Conservation (phyloP, 1,284 basidiomycete genomes). For the Microstroma glucosiphilum region DNA sequence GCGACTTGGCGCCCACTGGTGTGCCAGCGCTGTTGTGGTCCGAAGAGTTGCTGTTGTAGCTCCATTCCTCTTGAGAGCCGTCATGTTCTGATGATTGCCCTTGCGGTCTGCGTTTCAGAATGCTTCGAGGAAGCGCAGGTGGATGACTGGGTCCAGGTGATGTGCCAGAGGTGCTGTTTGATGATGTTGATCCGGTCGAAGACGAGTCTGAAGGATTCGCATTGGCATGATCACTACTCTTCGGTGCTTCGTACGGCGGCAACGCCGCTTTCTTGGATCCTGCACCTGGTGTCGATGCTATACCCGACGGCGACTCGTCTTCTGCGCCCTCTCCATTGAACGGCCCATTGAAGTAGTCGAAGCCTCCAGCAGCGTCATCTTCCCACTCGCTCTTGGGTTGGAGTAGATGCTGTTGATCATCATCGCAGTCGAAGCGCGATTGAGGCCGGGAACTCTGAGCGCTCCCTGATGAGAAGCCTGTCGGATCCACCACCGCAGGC, state of each 20-base stretch:
- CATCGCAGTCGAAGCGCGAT: constrained; percentile 6
- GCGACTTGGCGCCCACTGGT: no score
- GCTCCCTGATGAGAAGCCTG: constrained; percentile 26
- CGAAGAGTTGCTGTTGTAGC: no score
- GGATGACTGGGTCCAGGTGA: not conserved
- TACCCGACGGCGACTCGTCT: not conserved
- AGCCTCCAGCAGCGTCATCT: constrained; percentile 58
- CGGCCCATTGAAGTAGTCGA: constrained; percentile 62
- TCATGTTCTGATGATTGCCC: no score
- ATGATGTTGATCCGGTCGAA: not conserved
- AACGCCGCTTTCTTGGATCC: not conserved
- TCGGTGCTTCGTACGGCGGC: not conserved
- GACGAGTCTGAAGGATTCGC: not conserved
- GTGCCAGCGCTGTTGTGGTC: no score
- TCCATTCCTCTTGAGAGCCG: no score
- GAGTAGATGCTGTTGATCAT: constrained; percentile 8
- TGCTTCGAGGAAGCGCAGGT: constrained; percentile 20
- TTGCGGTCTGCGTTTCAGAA: constrained; percentile 22
- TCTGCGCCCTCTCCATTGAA: constrained; percentile 42
- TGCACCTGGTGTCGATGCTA: not conserved
- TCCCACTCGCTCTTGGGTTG: constrained; percentile 35
- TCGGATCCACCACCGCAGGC: constrained; percentile 63
- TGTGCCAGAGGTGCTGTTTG: not conserved
- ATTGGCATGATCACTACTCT: not conserved
- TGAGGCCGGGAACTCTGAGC: not conserved